These are phyloP conservation scores for Coelastrella sp. DNA, from an alignment of 139 green algal genomes.

Conservation along the genomic window DNA sequence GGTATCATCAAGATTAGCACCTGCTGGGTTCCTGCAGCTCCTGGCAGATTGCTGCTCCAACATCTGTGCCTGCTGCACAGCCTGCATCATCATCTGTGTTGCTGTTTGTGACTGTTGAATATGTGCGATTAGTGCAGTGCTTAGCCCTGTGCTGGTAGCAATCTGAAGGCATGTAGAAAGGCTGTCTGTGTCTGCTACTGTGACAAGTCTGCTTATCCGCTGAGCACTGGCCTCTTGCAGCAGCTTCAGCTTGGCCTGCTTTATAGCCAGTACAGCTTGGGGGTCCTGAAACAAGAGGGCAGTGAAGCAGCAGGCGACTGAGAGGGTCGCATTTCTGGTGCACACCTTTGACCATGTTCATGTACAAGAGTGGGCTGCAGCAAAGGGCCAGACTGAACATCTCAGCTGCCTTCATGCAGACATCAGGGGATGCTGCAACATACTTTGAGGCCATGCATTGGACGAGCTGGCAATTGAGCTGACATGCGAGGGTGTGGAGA, in stretches of 20 bases:
- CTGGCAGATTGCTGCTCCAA: too few species aligned
- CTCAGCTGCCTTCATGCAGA: not conserved
- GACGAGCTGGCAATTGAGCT: too few species aligned
- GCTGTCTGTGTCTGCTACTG: constrained; percentile 10
- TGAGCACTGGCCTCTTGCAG: constrained; percentile 7
- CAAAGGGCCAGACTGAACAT: not conserved
- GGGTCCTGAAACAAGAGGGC: constrained; percentile 4
- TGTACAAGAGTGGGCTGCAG: not conserved
- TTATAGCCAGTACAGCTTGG: not conserved
- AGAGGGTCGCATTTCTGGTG: too few species aligned
- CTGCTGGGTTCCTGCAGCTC: not conserved
- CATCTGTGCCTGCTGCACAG: not conserved
- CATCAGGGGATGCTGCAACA: not conserved
- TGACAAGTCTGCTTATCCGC: constrained; percentile 11
- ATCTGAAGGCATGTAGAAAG: constrained; percentile 3
- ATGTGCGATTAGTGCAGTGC: not conserved
- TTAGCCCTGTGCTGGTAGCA: not conserved
- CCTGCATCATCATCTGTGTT: not conserved
- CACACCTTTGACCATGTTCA: too few species aligned
- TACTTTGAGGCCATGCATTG: too few species aligned
- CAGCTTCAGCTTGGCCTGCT: constrained; percentile 41
- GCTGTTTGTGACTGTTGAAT: constrained; percentile 8
- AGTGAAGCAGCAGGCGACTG: not conserved
- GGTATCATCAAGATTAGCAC: not conserved
- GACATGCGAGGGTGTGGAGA: too few species aligned